Conservation (phyloP, 148 eudicot species). For the Rheum nobile region DNA sequence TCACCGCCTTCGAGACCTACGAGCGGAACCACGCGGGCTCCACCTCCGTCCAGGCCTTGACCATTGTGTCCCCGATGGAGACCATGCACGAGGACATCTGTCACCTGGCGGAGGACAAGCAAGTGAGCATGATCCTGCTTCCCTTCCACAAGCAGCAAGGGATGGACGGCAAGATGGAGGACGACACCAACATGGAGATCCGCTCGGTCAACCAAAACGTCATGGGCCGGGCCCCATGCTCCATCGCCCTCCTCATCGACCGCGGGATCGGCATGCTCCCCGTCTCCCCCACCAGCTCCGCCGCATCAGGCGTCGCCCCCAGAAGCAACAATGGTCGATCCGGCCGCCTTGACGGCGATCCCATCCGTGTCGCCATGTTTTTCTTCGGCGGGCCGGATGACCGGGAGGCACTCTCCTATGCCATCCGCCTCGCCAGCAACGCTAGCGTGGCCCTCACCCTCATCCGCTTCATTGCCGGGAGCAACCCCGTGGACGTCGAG, state of each 20-base stretch:
- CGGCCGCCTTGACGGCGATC: background rate
- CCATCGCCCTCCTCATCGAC: conserved; percentile 36
- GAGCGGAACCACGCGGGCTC: conserved; percentile 11
- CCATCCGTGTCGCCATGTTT: conserved; percentile 27
- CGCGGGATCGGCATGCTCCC: conserved; percentile 21
- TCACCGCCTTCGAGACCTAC: conserved; percentile 34
- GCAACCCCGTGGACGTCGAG: conserved; percentile 1
- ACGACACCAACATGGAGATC: conserved; percentile 26
- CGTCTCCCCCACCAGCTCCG: background rate
- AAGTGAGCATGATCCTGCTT: conserved; percentile 28
- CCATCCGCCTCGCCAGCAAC: conserved; percentile 41
- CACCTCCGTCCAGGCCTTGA: conserved; percentile 19
- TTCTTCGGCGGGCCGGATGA: conserved; percentile 71
- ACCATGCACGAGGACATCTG: conserved; percentile 60
- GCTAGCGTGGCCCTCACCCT: conserved; percentile 27
- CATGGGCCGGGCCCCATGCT: conserved; percentile 34
- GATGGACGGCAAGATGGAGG: conserved; percentile 34
- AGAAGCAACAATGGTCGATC: background rate
- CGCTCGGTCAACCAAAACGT: conserved; percentile 30
- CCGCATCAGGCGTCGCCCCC: background rate
- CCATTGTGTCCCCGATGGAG: conserved; percentile 27
- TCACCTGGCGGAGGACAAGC: conserved; percentile 31
- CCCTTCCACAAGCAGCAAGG: conserved; percentile 35
- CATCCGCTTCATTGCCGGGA: conserved; percentile 30
- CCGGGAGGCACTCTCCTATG: conserved; percentile 59